These are phyloP conservation scores for Pythium biforme DNA, from an alignment of 352 stramenopile species.

Conservation along the genomic window DNA sequence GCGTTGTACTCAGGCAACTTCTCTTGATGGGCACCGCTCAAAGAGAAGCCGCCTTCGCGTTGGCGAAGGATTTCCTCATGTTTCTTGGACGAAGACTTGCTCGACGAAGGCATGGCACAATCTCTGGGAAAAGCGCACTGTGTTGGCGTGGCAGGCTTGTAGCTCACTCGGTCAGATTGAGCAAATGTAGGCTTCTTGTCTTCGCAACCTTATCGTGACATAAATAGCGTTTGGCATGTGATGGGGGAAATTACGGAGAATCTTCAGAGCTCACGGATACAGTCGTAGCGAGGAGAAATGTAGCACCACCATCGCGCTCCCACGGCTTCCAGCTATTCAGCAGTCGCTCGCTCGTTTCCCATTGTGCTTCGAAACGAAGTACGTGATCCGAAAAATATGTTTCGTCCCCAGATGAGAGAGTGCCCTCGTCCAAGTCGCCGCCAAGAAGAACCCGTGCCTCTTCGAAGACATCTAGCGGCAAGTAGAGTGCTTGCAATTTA, in stretches of 20 bases:
- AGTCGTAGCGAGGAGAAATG: constrained; percentile 33
- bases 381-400: not conserved
- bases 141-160: no score
- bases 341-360: constrained; percentile 47
- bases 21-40: constrained; percentile 60
- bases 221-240: not conserved
- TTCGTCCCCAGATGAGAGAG: not conserved
- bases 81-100: constrained; percentile 31
- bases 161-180: not conserved
- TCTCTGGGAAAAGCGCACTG: not conserved
- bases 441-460: not conserved
- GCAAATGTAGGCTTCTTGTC: not conserved
- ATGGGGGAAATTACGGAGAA: constrained; percentile 18
- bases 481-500: constrained; percentile 37
- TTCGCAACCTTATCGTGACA: constrained; percentile 16
- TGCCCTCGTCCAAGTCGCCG: not conserved
- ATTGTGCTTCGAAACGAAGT: constrained; percentile 39
- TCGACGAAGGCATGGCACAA: constrained; percentile 14
- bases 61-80: constrained; percentile 47
- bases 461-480: not conserved
- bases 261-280: constrained; percentile 7
- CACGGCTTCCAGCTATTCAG: constrained; percentile 63
- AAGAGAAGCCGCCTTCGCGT: constrained; percentile 59
- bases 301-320: constrained; percentile 45
- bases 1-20: constrained; percentile 85